Base-by-base conservation (phyloP, 257 asterid species). In the Ilex asprella region DNA sequence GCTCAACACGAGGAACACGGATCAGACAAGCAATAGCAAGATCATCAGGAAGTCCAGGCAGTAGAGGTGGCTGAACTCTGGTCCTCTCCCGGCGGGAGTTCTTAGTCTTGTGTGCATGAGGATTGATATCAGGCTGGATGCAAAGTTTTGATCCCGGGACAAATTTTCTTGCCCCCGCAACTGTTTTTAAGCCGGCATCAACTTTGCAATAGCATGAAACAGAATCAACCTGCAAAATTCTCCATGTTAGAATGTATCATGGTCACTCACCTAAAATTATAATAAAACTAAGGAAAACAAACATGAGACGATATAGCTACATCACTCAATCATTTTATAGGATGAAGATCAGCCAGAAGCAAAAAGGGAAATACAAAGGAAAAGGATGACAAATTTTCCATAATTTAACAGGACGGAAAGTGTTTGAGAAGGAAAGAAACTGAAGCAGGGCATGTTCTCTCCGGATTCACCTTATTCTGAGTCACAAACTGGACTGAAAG, bases 141-240 rank as follows among this genome's bases (percentile, higher is more conserved):
- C 84, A 79, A 27, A 79, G 75, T 66, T 79, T 79, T 4, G 84
- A 75, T 52, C 84, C 84, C 1, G 84, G 76, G 35, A 79, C 84
- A 50, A 79, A 79, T 59, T 79, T 79, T 32, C 84, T 62, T 7
- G 81, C 84, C 55, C 84, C 84, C 30, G 70, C 84, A 44, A 79
- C 84, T 35, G 84, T 79, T 64, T 75, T 79, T 13, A 75, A 61
- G 64, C 84, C 78, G 2, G 84, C 61, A 62, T 79, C 84, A 56
- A 72, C 84, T 67, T 72, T 79, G 84, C 84, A 79, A 58, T 79
- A 79, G 78, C 84, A 79, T 66, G 84, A 79, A 15, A 75, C 76
- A 0, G 84, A 79, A 69, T 79, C 83, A 58, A 78, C 83, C 83
- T 78, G 77, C 65, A 65, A 62, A 56, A 12, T 14, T 21, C 31